A percentile compares a stretch with the other conserved stretches of the same genome.
phyloP scores from a whole-genome alignment of 2,329 filamentous ascomycete species.

The Chrysoporthe cubensis region DNA sequence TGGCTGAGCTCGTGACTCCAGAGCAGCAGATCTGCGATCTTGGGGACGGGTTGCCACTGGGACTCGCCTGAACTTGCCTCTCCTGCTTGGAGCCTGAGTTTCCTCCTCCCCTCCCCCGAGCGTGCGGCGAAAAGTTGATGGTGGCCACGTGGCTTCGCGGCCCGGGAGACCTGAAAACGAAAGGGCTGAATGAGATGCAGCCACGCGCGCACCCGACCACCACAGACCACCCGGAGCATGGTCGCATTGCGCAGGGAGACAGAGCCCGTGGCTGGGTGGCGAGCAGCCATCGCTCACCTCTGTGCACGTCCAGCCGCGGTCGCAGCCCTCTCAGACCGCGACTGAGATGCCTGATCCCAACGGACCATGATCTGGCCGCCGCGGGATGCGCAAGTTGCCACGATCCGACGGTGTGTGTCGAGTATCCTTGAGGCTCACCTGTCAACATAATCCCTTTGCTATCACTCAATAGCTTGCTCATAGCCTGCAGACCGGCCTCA shows the following conservation, averaged over 20 bases:
- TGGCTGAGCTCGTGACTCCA: background rate
- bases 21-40: background rate
- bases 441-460: background rate
- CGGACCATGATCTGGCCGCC: no score
- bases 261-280: background rate
- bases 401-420: background rate
- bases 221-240: background rate
- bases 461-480: background rate
- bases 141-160: background rate
- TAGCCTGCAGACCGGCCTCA: background rate
- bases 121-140: background rate
- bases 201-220: background rate
- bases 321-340: no score
- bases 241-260: background rate
- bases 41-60: background rate
- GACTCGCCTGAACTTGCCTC: background rate
- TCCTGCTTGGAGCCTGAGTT: background rate
- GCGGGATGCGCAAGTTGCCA: background rate
- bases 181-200: background rate
- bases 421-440: background rate
- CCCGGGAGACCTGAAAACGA: background rate
- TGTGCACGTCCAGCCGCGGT: background rate
- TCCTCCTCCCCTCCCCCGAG: background rate
- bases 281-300: background rate
- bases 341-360: no score